These are phyloP conservation scores for Gentiana dahurica DNA, from an alignment of 257 asterid genomes.

Conservation along the genomic window DNA sequence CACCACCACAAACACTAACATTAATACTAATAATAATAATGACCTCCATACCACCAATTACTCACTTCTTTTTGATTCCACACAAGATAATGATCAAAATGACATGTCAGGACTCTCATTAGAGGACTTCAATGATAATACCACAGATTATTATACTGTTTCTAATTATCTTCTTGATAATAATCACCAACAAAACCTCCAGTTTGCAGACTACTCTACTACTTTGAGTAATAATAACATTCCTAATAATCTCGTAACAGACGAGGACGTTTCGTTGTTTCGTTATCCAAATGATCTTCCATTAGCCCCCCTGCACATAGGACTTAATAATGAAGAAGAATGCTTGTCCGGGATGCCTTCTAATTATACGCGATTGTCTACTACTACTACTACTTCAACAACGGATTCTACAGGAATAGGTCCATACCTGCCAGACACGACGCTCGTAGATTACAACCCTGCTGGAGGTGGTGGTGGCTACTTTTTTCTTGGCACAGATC, in stretches of 20 bases:
- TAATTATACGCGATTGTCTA: constrained; percentile 24
- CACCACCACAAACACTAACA: constrained; percentile 21
- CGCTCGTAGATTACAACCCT: constrained; percentile 32
- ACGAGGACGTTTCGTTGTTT: constrained; percentile 11
- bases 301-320: constrained; percentile 18
- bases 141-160: constrained; percentile 18
- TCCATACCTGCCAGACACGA: constrained; percentile 32
- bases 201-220: constrained; percentile 16
- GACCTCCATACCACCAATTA: constrained; percentile 8
- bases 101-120: constrained; percentile 66
- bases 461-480: constrained; percentile 21
- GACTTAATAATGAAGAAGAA: constrained; percentile 39
- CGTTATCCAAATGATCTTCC: constrained; percentile 22
- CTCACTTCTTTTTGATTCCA: constrained; percentile 30
- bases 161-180: constrained; percentile 22
- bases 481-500: constrained; percentile 37
- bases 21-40: constrained; percentile 6
- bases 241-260: constrained; percentile 11
- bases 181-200: constrained; percentile 28
- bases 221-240: constrained; percentile 16
- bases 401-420: constrained; percentile 36
- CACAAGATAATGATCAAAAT: constrained; percentile 36
- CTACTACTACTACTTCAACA: constrained; percentile 25
- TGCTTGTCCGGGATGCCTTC: constrained; percentile 30
- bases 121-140: constrained; percentile 41